A percentile compares a stretch with the other conserved stretches of the same genome.
These are phyloP conservation scores for Pharnaceum exiguum DNA, from an alignment of 148 eudicot species.

Conservation along the genomic window DNA sequence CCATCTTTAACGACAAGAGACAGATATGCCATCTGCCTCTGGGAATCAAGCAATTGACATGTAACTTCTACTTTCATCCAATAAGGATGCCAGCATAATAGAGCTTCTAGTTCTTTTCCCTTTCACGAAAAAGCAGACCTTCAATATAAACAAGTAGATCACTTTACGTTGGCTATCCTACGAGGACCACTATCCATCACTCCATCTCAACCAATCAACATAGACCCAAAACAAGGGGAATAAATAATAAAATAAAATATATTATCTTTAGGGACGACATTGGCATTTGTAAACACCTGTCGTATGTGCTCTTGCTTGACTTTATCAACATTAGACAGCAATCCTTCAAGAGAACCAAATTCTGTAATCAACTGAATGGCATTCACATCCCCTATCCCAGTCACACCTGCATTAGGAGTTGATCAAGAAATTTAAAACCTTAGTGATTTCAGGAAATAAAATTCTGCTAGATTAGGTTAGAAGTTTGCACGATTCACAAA, in stretches of 20 bases:
- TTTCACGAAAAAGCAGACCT: too few relatives aligned
- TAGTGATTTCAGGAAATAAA: not conserved
- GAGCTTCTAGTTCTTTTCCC: too few relatives aligned
- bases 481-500: conserved; percentile 4
- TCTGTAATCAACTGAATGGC: conserved; percentile 78
- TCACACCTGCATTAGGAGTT: conserved; percentile 57
- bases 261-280: not conserved
- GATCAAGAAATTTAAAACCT: conserved; percentile 3
- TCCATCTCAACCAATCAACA: not conserved
- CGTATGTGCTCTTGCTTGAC: conserved; percentile 64
- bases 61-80: too few relatives aligned
- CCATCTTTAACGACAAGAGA: too few relatives aligned
- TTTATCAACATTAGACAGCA: conserved; percentile 62
- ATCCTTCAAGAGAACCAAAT: conserved; percentile 76
- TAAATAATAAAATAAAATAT: not conserved
- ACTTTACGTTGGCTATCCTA: too few relatives aligned
- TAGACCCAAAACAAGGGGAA: too few relatives aligned
- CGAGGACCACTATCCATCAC: too few relatives aligned
- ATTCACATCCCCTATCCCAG: conserved; percentile 81
- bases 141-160: too few relatives aligned
- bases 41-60: too few relatives aligned
- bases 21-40: too few relatives aligned
- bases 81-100: too few relatives aligned
- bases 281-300: conserved; percentile 37
- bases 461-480: not conserved